Evolutionary conservation across 2,329 filamentous ascomycete genomes (phyloP), one percentile per base, ranked within the genome.

Genomic region (Rhytidhysteron rufulum): DNA sequence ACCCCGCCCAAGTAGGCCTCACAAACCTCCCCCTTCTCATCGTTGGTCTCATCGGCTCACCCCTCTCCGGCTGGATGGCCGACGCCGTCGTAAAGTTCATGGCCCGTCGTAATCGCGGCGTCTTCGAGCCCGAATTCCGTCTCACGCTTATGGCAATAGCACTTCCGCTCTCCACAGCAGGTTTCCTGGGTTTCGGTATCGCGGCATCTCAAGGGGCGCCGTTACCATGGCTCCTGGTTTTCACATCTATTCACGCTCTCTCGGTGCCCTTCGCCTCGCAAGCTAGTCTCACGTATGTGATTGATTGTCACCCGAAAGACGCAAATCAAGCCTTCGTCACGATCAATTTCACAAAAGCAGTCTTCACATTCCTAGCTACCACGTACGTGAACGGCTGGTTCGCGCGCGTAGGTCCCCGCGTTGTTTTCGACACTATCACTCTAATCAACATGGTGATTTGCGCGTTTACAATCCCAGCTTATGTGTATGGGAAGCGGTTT

Each of bases 121-220:
- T 89, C 42, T 96, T 94, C 59, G 91, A 96, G 65, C 90, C 91
- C 2, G 91, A 96, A 58, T 96, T 95, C 63, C 82, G 90, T 30
- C 57, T 63, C 13, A 49, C 49, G 2, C 55, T 63, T 24, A 63
- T 62, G 59, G 45, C 62, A 4, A 50, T 61, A 6, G 59, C 59
- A 2, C 51, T 54, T 2, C 49, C 60, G 7, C 52, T 62, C 5
- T 55, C 58, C 0, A 65, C 67, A 0, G 54, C 62, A 2, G 68
- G 66, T 0, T 70, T 70, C 40, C 48, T 70, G 1, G 67, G 68
- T 7, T 71, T 70, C 33, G 68, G 57, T 17, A 57, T 66, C 40
- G 63, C 57, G 5, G 60, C 60, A 0, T 55, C 62, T 2, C 47
- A 52, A 5, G 54, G 55, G 1, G 48, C 49, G 13, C 53, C 56